Percentiles rank a stretch among this genome's conserved stretches.
Evolutionary conservation across 2,329 filamentous ascomycete species (phyloP).

Genomic region (Apiospora arundinis): DNA sequence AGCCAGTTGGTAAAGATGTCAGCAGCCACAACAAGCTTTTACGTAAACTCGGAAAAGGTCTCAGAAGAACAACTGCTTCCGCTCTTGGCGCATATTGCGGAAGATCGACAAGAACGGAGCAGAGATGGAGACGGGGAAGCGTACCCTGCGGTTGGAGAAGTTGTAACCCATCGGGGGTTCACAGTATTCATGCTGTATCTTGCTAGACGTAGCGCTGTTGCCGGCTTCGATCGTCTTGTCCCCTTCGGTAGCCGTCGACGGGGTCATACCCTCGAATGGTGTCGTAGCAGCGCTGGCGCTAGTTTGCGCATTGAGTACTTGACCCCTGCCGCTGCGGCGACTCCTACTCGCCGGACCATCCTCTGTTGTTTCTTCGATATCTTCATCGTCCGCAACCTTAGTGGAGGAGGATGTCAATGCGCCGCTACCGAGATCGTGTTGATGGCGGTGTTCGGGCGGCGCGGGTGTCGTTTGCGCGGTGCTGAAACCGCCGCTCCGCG

Average conservation of each 20-base stretch:
- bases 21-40: slow-evolving; percentile 1
- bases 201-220: not conserved
- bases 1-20: not conserved
- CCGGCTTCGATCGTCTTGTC: not conserved
- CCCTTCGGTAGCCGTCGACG: not conserved
- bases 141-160: slow-evolving; percentile 18
- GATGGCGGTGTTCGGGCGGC: not conserved
- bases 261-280: not conserved
- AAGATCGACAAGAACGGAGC: not conserved
- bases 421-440: not conserved
- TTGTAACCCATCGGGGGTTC: slow-evolving; percentile 5
- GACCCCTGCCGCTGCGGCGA: not conserved
- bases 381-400: slow-evolving; percentile 4
- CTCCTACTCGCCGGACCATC: not conserved
- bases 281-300: not conserved
- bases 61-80: not conserved
- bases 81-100: not conserved
- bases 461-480: slow-evolving; percentile 11
- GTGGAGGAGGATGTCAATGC: not conserved
- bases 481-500: slow-evolving; percentile 11
- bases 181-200: slow-evolving; percentile 1
- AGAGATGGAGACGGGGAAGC: not conserved
- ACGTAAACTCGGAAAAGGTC: not conserved
- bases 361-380: not conserved
- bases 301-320: not conserved